Percentiles rank a stretch among this genome's conserved stretches.
phyloP scores from a whole-genome alignment of 768 basidiomycete genomes.

The Calvatia gigantea region DNA sequence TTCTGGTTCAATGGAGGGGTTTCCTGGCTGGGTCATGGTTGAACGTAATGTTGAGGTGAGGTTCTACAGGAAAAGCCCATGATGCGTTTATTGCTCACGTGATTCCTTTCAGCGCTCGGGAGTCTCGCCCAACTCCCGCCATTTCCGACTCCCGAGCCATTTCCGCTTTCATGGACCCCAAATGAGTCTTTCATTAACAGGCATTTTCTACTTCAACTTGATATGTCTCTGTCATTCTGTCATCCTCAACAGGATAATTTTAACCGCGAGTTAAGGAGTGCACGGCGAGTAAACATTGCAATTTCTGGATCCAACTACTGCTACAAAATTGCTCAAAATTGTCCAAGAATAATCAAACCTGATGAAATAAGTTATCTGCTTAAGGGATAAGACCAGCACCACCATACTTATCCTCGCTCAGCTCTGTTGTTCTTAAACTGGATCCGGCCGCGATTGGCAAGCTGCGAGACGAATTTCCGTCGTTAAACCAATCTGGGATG shows the following conservation, averaged over 20 bases:
- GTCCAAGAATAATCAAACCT: not conserved
- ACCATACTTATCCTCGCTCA: constrained; percentile 1
- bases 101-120: not conserved
- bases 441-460: not conserved
- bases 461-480: not conserved
- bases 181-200: too few relatives aligned
- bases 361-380: constrained; percentile 4
- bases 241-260: not conserved
- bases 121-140: too few relatives aligned
- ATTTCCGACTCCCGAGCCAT: too few relatives aligned
- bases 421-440: not conserved
- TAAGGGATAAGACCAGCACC: constrained; percentile 1
- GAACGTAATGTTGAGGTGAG: not conserved
- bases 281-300: not conserved
- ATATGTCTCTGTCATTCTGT: not conserved
- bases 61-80: not conserved
- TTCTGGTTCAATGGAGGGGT: not conserved
- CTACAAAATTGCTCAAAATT: not conserved
- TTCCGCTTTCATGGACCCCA: too few relatives aligned
- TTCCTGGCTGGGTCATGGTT: constrained; percentile 9
- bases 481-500: constrained; percentile 20
- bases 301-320: not conserved
- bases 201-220: too few relatives aligned
- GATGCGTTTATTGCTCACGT: not conserved
- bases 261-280: not conserved